phyloP scores from a whole-genome alignment of 108 stramenopile genomes.

The Epithemia pelagica region DNA sequence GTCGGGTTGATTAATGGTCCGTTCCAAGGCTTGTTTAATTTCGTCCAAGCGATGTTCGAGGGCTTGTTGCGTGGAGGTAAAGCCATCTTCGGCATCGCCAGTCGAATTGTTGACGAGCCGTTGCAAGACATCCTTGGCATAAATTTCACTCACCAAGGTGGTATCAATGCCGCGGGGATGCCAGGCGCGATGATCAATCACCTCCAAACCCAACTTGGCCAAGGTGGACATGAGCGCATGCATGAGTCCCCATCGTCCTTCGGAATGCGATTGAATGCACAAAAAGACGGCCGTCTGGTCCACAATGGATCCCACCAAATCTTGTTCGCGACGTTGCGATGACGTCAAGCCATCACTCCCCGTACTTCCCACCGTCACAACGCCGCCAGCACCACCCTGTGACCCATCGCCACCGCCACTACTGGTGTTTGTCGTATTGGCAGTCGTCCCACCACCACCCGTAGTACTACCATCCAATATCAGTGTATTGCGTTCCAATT shows the following conservation, averaged over 20 bases:
- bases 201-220: conserved; percentile 37
- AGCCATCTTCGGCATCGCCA: neutral
- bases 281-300: conserved; percentile 47
- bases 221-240: conserved; percentile 48
- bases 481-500: conserved; percentile 27
- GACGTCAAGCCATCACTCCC: neutral
- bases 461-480: neutral
- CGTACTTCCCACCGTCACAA: neutral
- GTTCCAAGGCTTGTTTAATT: conserved; percentile 25
- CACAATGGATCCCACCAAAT: conserved; percentile 26
- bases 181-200: conserved; percentile 78
- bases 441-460: neutral
- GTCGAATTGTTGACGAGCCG: neutral
- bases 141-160: conserved; percentile 69
- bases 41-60: conserved; percentile 47
- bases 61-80: conserved; percentile 19
- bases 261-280: conserved; percentile 66
- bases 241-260: conserved; percentile 60
- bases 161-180: conserved; percentile 62
- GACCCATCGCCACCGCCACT: neutral
- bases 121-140: conserved; percentile 37
- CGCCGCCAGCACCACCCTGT: neutral
- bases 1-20: conserved; percentile 44
- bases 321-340: conserved; percentile 9
- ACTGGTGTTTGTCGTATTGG: conserved; percentile 5